Evolutionary conservation across 768 basidiomycete genomes (phyloP), one percentile per base, ranked within the genome.

Genomic region (Auriscalpium vulgare): DNA sequence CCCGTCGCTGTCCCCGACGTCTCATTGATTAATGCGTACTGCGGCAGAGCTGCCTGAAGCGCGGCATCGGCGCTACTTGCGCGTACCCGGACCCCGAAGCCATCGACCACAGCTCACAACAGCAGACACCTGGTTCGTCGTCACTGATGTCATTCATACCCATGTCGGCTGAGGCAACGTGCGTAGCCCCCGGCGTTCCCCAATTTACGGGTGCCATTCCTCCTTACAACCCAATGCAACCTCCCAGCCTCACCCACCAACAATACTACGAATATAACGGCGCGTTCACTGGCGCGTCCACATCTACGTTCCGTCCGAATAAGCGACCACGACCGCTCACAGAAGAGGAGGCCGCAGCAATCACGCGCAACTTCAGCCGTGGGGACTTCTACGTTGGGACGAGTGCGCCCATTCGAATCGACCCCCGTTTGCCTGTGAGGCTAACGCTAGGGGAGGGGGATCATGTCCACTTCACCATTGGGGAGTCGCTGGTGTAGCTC

Each of bases 321-420:
- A 91, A 91, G 67, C 83, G 88, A 29, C 84, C 87, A 35, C 84
- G 88, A 60, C 82, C 80, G 47, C 81, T 91, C 54, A 91, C 88
- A 2, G 88, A 91, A 62, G 88, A 91, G 59, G 88, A 91, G 68
- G 80, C 88, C 2, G 86, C 87, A 10, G 87, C 88, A 36, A 90
- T 91, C 72, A 88, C 87, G 1, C 80, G 88, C 67, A 88, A 88
- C 63, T 91, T 87, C 63, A 84, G 75, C 59, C 81, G 88, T 51
- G 88, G 88, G 4, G 88, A 91, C 66, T 91, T 91, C 68, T 91
- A 83, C 64, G 85, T 91, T 51, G 88, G 88, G 54, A 82, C 76
- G 38, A 88, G 85, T 61, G 88, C 87, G 1, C 88, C 88, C 9
- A 86, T 91, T 47, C 82, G 87, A 62, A 90, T 91, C 69, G 88